Percentiles rank a stretch among this genome's conserved stretches.
Conservation (phyloP, 805 yeast genomes). For the Kazachstania martiniae region DNA sequence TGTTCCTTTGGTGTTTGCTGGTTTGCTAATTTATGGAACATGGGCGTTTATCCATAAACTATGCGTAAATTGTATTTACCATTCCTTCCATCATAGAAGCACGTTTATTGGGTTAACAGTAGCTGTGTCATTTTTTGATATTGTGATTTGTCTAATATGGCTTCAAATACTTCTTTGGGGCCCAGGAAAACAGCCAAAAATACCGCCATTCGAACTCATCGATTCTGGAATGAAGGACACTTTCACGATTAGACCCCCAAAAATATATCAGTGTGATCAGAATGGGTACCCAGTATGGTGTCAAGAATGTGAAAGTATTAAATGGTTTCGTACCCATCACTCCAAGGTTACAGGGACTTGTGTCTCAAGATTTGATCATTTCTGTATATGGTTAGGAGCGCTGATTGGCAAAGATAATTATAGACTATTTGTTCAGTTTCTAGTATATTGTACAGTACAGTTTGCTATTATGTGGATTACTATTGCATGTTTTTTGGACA, state of each 20-base stretch:
- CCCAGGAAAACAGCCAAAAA: conserved; percentile 19
- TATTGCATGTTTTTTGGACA: conserved; percentile 24
- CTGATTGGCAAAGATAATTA: conserved; percentile 63
- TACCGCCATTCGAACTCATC: conserved; percentile 17
- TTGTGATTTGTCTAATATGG: conserved; percentile 13
- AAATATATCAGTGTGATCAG: conserved; percentile 52
- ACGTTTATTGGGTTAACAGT: conserved; percentile 17
- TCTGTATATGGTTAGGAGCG: conserved; percentile 66
- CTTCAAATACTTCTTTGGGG: conserved; percentile 11
- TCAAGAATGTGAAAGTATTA: conserved; percentile 50
- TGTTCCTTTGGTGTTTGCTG: conserved; percentile 2
- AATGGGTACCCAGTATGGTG: conserved; percentile 77
- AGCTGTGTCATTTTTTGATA: conserved; percentile 7
- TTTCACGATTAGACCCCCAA: conserved; percentile 37
- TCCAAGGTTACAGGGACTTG: conserved; percentile 46
- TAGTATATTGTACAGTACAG: conserved; percentile 29
- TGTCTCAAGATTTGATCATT: conserved; percentile 73
- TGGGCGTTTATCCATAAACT: conserved; percentile 37
- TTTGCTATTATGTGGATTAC: conserved; percentile 32
- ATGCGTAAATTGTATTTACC: conserved; percentile 28
- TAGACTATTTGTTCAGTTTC: conserved; percentile 44
- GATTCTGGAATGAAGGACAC: background rate
- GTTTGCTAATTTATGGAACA: conserved; percentile 28
- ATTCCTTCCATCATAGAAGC: conserved; percentile 6
- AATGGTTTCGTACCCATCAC: conserved; percentile 62